Percentiles rank a stretch among this genome's conserved stretches.
These are phyloP conservation scores for Trichomonas vaginalis DNA, from an alignment of 208 protist species.

Conservation along the genomic window DNA sequence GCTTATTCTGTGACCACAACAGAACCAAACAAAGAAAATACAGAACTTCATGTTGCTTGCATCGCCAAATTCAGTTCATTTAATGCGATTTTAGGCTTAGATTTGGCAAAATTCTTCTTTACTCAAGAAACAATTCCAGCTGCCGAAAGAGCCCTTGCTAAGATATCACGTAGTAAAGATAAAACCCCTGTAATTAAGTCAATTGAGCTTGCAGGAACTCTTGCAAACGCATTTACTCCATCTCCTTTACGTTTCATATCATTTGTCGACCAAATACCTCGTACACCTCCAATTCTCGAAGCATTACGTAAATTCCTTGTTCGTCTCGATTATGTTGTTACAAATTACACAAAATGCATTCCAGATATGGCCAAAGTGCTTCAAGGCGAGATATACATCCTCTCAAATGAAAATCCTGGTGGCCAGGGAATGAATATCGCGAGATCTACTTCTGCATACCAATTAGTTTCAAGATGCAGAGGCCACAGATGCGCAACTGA, in stretches of 20 bases:
- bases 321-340: not conserved
- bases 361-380: not conserved
- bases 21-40: not conserved
- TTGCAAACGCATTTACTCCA: not conserved
- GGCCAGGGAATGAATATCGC: not conserved
- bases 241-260: not conserved
- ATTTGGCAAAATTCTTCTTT: not conserved
- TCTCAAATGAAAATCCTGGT: not conserved
- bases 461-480: not conserved
- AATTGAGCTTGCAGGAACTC: not conserved
- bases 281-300: not conserved
- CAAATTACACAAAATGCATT: not conserved
- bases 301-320: not conserved
- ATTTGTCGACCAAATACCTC: not conserved
- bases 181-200: not conserved
- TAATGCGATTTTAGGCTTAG: not conserved
- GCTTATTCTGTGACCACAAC: not conserved
- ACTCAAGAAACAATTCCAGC: not conserved
- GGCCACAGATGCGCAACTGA: not conserved
- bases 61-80: not conserved
- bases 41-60: not conserved
- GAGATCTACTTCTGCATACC: not conserved
- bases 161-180: not conserved
- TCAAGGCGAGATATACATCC: not conserved
- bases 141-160: not conserved